A percentile compares a stretch with the other conserved stretches of the same genome.
These are phyloP conservation scores for Platanthera zijinensis DNA, from an alignment of 106 monocot genomes.

Conservation along the genomic window DNA sequence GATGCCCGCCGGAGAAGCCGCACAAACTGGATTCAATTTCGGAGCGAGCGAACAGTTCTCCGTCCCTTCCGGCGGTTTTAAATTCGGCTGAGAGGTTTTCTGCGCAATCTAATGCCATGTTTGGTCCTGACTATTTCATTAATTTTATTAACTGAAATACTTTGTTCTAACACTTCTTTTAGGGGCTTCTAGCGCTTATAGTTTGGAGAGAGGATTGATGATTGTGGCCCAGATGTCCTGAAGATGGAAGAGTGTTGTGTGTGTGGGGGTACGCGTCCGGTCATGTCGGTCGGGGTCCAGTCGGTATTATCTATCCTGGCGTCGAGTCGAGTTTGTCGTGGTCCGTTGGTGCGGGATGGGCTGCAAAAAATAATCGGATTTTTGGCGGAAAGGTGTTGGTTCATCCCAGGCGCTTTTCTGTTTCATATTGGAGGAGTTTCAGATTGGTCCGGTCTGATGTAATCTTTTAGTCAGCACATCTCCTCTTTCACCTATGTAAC, in stretches of 20 bases:
- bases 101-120: too few species aligned
- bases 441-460: background rate
- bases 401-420: background rate
- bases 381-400: background rate
- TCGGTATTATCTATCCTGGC: slow-evolving; percentile 1
- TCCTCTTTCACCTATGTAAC: background rate
- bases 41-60: slow-evolving; percentile 12
- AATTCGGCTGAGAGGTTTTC: slow-evolving; percentile 17
- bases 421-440: slow-evolving; percentile 1
- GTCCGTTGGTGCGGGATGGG: background rate
- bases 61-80: slow-evolving; percentile 23
- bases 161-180: background rate
- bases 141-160: background rate
- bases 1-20: slow-evolving; percentile 8
- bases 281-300: slow-evolving; percentile 7
- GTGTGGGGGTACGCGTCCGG: slow-evolving; percentile 2
- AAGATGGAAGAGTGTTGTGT: background rate
- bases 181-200: background rate
- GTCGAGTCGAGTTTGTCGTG: slow-evolving; percentile 2
- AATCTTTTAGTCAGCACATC: background rate
- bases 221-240: background rate
- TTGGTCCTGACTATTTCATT: background rate
- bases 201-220: background rate
- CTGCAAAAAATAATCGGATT: background rate
- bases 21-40: slow-evolving; percentile 14